Base-by-base conservation (phyloP, 257 asterid genomes). In the Marsdenia floribunda region DNA sequence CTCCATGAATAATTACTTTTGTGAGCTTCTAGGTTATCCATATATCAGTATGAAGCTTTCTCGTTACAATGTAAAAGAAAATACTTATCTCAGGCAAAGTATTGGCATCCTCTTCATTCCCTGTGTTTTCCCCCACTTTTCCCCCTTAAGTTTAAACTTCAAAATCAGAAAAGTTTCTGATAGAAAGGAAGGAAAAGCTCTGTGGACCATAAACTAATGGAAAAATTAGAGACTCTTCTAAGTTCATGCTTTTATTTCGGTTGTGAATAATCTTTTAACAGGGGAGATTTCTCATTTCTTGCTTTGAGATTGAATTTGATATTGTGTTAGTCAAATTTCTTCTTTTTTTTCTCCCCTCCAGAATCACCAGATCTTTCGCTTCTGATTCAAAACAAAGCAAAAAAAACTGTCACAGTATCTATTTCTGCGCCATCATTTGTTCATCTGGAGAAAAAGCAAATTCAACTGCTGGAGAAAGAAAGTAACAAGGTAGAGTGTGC, bases 341-440 rank as follows among this genome's bases (percentile, higher is more conserved):
- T 53, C 5, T 33, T 44, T 21, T 57, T 53, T 61, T 6, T 1
- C 49, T 37, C 10, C 9, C 70, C 71, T 53, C 78, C 92, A 93
- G 98, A 93, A 58, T 87, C 96, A 67, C 95, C 96, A 38, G 86
- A 85, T 5, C 92, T 90, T 76, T 93, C 97, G 8, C 92, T 93
- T 73, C 80, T 91, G 85, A 86, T 93, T 83, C 93, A 88, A 77
- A 91, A 91, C 90, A 85, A 80, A 81, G 96, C 91, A 79, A 86
- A 87, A 83, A 85, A 57, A 68, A 49, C 88, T 60, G 81, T 80
- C 16, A 83, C 58, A 60, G 86, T 93, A 75, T 73, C 71, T 44
- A 85, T 93, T 79, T 77, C 85, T 44, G 96, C 92, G 49, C 89
- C 96, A 70, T 81, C 85, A 79, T 86, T 77, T 81, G 96, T 93